Conservation (phyloP, 2,329 filamentous ascomycete species). For the Trematosphaeria pertusa region DNA sequence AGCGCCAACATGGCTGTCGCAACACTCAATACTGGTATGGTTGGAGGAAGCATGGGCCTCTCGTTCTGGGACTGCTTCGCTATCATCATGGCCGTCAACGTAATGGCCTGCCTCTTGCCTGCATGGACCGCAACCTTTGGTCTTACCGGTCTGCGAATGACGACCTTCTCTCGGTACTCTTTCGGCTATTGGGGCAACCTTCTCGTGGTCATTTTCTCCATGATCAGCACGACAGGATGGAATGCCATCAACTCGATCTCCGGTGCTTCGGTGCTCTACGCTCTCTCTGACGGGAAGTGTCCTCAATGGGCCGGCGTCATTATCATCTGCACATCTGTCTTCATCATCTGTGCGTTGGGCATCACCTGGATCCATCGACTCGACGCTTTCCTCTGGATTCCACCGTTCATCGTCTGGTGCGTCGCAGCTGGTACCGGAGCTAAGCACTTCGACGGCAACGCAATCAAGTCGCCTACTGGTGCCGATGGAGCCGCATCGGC, state of each 20-base stretch:
- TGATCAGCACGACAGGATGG: slow-evolving; percentile 49
- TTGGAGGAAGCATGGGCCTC: slow-evolving; percentile 42
- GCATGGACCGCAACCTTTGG: slow-evolving; percentile 41
- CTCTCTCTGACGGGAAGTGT: slow-evolving; percentile 44
- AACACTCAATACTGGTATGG: slow-evolving; percentile 42
- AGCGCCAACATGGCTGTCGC: slow-evolving; percentile 49
- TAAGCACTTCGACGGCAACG: slow-evolving; percentile 37
- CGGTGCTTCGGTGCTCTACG: slow-evolving; percentile 44
- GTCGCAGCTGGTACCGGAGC: slow-evolving; percentile 48
- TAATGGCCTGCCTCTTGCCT: slow-evolving; percentile 36
- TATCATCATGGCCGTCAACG: slow-evolving; percentile 45
- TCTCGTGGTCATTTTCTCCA: slow-evolving; percentile 47
- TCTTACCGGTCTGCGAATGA: slow-evolving; percentile 47
- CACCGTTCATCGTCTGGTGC: slow-evolving; percentile 47
- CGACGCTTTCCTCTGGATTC: slow-evolving; percentile 47
- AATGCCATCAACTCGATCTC: slow-evolving; percentile 50
- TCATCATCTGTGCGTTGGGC: slow-evolving; percentile 47
- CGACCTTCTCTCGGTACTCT: slow-evolving; percentile 46
- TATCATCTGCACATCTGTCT: slow-evolving; percentile 46
- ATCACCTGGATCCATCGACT: slow-evolving; percentile 50
- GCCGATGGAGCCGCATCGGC: slow-evolving; percentile 43
- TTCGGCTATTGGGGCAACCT: slow-evolving; percentile 50
- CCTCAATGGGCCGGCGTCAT: slow-evolving; percentile 49
- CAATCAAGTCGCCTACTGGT: slow-evolving; percentile 30
- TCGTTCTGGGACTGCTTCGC: slow-evolving; percentile 49